Conservation (phyloP, 164 flowering plant genomes). For the Vitis riparia region DNA sequence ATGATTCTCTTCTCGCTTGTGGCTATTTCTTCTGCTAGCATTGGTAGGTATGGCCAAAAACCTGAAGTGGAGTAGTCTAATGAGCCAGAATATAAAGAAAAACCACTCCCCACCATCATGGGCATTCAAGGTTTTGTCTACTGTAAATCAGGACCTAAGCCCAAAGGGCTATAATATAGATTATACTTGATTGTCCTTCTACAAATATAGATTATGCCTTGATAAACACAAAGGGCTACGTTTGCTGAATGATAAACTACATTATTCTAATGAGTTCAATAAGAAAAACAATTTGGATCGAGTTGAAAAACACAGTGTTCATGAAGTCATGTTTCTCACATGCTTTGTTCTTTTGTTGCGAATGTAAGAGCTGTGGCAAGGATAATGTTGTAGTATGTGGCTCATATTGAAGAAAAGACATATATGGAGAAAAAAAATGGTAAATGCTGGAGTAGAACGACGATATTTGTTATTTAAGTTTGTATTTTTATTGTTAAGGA, state of each 20-base stretch:
- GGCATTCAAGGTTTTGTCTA: conserved; percentile 20
- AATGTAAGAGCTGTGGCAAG: conserved; percentile 25
- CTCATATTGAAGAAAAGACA: too few relatives aligned
- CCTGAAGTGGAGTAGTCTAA: background rate
- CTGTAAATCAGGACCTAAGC: conserved; percentile 22
- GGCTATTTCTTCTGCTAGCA: conserved; percentile 5
- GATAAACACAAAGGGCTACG: too few relatives aligned
- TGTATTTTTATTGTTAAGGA: too few relatives aligned
- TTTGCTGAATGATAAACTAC: too few relatives aligned
- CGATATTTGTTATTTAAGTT: too few relatives aligned
- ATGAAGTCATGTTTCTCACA: background rate
- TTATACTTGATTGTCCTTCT: background rate
- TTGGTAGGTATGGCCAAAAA: conserved; percentile 5
- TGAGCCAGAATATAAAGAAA: conserved; percentile 2
- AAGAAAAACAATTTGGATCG: too few relatives aligned
- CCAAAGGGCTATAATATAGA: conserved; percentile 17
- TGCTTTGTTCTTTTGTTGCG: background rate
- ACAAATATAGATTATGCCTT: too few relatives aligned
- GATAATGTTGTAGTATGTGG: background rate
- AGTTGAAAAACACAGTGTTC: too few relatives aligned
- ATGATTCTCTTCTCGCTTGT: conserved; percentile 6
- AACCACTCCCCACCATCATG: conserved; percentile 4
- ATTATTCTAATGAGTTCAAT: too few relatives aligned
- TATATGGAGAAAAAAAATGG: too few relatives aligned
- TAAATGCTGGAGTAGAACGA: too few relatives aligned